These are phyloP conservation scores for Cryptococcus sp. DNA, from an alignment of 1,284 basidiomycete species.

Conservation along the genomic window DNA sequence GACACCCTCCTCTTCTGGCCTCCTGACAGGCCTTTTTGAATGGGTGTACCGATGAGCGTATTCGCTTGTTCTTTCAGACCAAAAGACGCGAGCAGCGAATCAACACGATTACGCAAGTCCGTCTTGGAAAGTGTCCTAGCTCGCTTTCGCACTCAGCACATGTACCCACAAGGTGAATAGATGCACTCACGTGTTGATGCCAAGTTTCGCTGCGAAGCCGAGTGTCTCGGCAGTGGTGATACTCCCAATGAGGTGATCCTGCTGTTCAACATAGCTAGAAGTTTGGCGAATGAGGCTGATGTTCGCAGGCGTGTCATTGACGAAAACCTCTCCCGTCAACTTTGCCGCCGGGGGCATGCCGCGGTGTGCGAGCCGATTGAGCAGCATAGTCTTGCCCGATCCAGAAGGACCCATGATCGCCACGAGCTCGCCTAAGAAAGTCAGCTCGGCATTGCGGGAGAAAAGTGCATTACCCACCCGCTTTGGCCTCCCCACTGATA, in stretches of 20 bases:
- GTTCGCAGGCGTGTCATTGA: conserved; percentile 61
- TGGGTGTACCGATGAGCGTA: conserved; percentile 51
- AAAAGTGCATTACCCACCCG: too few relatives aligned
- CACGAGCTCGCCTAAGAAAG: conserved; percentile 67
- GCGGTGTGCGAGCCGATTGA: conserved; percentile 88
- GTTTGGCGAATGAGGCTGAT: conserved; percentile 57
- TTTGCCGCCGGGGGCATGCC: conserved; percentile 65
- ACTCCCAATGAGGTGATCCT: conserved; percentile 59
- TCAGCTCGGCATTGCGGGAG: too few relatives aligned
- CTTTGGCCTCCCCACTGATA: too few relatives aligned
- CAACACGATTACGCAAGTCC: conserved; percentile 7
- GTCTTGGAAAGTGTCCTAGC: too few relatives aligned
- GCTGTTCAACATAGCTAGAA: conserved; percentile 93
- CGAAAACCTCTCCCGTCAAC: conserved; percentile 71
- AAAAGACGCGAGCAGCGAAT: conserved; percentile 19
- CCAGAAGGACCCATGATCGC: conserved; percentile 94
- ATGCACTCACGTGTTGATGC: conserved; percentile 9
- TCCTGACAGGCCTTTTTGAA: conserved; percentile 69
- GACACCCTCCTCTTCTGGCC: conserved; percentile 92
- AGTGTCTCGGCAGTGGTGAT: conserved; percentile 9
- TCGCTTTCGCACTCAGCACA: too few relatives aligned
- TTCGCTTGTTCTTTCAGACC: conserved; percentile 26
- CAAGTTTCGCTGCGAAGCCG: conserved; percentile 9
- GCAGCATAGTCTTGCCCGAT: conserved; percentile 90
- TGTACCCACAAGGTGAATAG: background rate